Base-by-base conservation (phyloP, 2,329 filamentous ascomycete species). In the Daldinia eschscholtzii region DNA sequence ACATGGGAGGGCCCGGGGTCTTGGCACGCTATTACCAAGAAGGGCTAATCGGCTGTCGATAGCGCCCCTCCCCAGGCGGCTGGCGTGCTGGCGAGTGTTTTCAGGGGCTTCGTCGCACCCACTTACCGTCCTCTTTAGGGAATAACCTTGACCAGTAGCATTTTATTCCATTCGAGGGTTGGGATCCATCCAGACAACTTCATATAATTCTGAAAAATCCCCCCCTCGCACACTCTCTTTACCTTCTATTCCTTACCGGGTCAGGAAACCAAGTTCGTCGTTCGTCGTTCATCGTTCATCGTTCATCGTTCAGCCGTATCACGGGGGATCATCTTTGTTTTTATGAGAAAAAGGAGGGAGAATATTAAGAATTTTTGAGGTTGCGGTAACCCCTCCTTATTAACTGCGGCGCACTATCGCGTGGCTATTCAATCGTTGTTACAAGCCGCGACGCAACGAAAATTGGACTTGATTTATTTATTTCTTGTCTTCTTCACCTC, bases 61-160 rank as follows among this genome's bases (percentile, higher is more conserved):
- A 72, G 70, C 62, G 58, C 64, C 44, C 53, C 61, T 65, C 67
- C 64, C 57, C 42, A 59, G 61, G 63, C 58, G 61, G 53, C 69
- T 65, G 61, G 46, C 53, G 20, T 65, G 57, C 53, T 69, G 30
- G 64, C 57, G 37, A 64, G 67, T 68, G 70, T 70, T 72, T 72
- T 72, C 67, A 72, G 70, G 70, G 70, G 70, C 64, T 72, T 67
- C 44, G 62, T 70, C 56, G 64, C 67, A 70, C 62, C 69, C 70
- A 72, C 70, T 69, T 64, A 62, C 64, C 61, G 65, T 65, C 67
- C 67, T 67, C 44, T 68, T 70, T 70, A 67, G 69, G 66, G 63
- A 70, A 65, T 64, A 12, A 70, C 55, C 70, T 71, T 50, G 67
- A 70, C 67, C 67, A 71, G 70, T 71, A 70, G 64, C 64, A 71